Evolutionary conservation across 106 monocot species (phyloP), one percentile per base, ranked within the genome.

Genomic region (Vanilla planifolia): DNA sequence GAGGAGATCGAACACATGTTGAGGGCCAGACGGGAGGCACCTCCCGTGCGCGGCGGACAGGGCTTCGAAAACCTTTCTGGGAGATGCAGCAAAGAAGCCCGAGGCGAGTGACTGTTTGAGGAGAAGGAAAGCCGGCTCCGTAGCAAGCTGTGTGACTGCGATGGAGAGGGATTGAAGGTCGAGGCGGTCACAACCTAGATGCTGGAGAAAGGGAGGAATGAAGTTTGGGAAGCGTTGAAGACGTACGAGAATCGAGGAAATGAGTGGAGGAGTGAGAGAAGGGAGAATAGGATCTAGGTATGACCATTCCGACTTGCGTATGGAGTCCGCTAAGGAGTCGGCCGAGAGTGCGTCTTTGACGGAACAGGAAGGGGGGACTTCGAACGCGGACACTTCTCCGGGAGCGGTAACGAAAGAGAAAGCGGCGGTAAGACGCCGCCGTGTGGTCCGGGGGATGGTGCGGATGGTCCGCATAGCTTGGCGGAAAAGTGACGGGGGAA

Each of bases 301-400:
- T 20, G 33, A 35, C 57, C 57, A 57, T 57, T 57, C 57, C n/a
- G 57, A 57, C 20, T 57, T 57, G 35, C 33, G 33, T 17, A 57
- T 57, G 57, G 35, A 57, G 8, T 57, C 57, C 11, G 57, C 35
- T 19, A 57, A 8, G 57, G 57, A 57, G 28, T 57, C 57, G 2
- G 35, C 57, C 35, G 57, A 57, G 57, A 8, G 57, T 3, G 33
- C 35, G 57, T 20, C 20, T 19, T 4, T 2, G 22, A 6, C 19
- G 34, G 35, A 35, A 7, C 30, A 30, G 14, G 52, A 52, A 7
- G 57, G 35, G 21, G 34, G 36, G 19, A 20, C 2, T 33, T 32
- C 9, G 20, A 20, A 56, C 14, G 56, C 34, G 56, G 56, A 56
- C 28, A 52, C 28, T 16, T 52, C 53, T 0, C 26, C 40, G 14